These are phyloP conservation scores for Eutrema yunnanense DNA, from an alignment of 345 rosid species.

Conservation along the genomic window DNA sequence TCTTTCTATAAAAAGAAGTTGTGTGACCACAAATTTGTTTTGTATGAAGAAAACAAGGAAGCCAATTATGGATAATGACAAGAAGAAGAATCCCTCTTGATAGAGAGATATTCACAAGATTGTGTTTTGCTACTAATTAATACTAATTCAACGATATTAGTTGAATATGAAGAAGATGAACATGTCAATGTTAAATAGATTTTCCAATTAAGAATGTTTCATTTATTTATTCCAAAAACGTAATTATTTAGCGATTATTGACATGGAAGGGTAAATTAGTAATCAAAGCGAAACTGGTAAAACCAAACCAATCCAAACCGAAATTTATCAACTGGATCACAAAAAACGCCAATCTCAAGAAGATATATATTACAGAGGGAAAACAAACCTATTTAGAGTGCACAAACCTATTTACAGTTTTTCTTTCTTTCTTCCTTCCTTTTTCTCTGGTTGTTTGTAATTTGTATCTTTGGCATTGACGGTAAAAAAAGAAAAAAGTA, in stretches of 20 bases:
- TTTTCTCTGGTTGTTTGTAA: not conserved
- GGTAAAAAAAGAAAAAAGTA: not conserved
- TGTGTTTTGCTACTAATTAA: too few relatives aligned
- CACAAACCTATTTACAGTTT: constrained; percentile 26
- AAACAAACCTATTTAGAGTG: not conserved
- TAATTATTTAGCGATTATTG: not conserved
- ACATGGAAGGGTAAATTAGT: not conserved
- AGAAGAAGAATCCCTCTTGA: too few relatives aligned
- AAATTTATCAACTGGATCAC: constrained; percentile 6
- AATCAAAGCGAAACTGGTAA: not conserved
- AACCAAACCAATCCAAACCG: constrained; percentile 6
- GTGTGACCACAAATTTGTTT: too few relatives aligned
- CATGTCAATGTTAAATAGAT: not conserved
- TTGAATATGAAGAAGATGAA: not conserved
- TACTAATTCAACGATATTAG: not conserved
- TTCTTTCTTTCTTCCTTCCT: not conserved
- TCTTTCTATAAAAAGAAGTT: too few relatives aligned
- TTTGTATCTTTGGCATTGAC: not conserved
- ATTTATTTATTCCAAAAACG: not conserved
- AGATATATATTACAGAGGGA: constrained; percentile 10
- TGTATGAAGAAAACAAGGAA: too few relatives aligned
- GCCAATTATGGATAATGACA: too few relatives aligned
- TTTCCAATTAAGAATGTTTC: not conserved
- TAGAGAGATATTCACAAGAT: too few relatives aligned
- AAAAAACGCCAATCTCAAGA: constrained; percentile 12